Conservation (phyloP, 345 rosid genomes). For the Eucalyptus pauciflora region DNA sequence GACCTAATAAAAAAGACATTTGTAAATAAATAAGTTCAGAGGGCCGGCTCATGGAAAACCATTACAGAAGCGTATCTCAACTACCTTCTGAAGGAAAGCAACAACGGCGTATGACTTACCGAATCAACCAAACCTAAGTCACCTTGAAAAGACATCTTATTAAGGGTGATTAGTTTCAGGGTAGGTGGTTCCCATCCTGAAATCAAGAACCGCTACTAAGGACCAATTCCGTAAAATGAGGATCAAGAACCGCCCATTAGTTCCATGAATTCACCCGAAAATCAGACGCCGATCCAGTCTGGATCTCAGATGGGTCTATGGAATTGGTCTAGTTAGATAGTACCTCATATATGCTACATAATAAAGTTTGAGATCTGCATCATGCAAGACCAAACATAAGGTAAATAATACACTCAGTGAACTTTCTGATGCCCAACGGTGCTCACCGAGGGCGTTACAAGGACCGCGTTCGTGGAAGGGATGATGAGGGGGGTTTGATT, state of each 20-base stretch:
- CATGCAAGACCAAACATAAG: no score
- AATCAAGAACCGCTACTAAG: no score
- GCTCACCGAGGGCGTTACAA: neutral
- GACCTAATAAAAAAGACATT: no score
- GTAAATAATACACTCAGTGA: neutral
- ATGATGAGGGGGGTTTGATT: neutral
- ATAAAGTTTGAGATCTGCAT: no score
- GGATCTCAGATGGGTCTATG: no score
- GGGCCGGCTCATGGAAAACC: neutral
- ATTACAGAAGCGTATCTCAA: neutral
- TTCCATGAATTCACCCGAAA: no score
- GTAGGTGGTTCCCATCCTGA: no score
- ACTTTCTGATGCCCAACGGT: neutral
- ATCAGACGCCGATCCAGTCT: rapidly evolving
- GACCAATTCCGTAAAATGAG: no score
- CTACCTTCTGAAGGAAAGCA: neutral
- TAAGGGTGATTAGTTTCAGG: rapidly evolving
- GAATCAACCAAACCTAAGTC: neutral
- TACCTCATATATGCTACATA: no score
- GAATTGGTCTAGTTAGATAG: no score
- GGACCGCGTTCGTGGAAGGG: neutral
- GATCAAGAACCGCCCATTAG: no score
- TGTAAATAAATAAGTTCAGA: neutral
- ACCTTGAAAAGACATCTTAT: neutral
- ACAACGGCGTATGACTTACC: neutral